A percentile compares a stretch with the other conserved stretches of the same genome.
phyloP scores from a whole-genome alignment of 2,329 filamentous ascomycete species.

The Diaporthe helianthi region DNA sequence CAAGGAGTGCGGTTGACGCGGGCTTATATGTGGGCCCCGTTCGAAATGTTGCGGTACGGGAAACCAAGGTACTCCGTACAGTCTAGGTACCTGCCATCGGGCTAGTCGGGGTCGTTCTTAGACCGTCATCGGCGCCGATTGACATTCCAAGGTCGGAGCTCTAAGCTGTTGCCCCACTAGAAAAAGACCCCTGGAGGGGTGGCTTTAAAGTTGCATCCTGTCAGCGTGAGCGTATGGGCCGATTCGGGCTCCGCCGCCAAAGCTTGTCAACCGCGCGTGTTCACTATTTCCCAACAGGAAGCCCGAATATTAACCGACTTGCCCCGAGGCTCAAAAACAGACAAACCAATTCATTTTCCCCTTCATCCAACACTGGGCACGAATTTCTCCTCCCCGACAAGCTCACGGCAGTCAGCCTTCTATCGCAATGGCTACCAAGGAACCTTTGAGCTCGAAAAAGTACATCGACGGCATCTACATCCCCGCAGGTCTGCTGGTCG shows the following conservation, averaged over 20 bases:
- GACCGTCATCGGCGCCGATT: constrained; percentile 16
- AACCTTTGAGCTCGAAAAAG: constrained; percentile 54
- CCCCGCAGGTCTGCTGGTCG: constrained; percentile 78
- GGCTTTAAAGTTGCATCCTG: constrained; percentile 5
- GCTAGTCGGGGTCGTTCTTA: background rate
- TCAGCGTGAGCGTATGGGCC: background rate
- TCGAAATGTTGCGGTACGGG: background rate
- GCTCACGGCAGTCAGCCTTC: constrained; percentile 4
- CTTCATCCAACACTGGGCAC: background rate
- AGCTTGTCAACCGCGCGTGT: constrained; percentile 25
- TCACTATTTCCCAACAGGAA: constrained; percentile 24
- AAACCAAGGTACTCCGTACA: too few species aligned
- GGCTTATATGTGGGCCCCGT: background rate
- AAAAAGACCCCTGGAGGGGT: background rate
- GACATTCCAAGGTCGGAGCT: background rate
- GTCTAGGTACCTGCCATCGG: background rate
- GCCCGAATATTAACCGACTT: constrained; percentile 23
- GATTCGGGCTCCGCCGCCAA: constrained; percentile 23
- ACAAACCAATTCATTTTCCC: background rate
- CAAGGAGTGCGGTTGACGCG: too few species aligned
- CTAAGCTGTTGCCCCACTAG: background rate
- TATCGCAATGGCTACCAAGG: constrained; percentile 32
- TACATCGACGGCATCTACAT: constrained; percentile 84
- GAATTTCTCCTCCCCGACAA: background rate
- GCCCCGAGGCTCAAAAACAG: background rate